Conservation (phyloP, 2,329 filamentous ascomycete genomes). For the Ophiocordyceps robertsii region DNA sequence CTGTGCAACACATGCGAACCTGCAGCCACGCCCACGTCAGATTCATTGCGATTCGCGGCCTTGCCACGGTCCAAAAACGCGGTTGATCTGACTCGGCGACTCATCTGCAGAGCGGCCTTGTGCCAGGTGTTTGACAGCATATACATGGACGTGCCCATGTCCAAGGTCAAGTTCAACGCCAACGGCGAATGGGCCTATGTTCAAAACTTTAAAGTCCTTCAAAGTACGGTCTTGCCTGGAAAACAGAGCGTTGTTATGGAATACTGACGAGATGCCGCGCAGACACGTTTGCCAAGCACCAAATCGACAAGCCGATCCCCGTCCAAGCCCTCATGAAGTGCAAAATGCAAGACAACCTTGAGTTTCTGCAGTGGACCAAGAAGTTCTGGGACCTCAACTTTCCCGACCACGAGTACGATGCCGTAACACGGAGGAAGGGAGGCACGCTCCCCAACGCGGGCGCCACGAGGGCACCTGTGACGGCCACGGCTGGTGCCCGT, state of each 20-base stretch:
- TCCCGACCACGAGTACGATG: conserved; percentile 94
- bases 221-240: conserved; percentile 51
- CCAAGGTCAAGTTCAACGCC: conserved; percentile 94
- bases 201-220: conserved; percentile 95
- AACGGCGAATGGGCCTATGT: conserved; percentile 95
- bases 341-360: conserved; percentile 99
- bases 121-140: conserved; percentile 99
- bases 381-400: conserved; percentile 97
- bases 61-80: neutral
- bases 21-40: neutral
- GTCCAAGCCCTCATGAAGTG: conserved; percentile 87
- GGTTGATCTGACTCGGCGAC: conserved; percentile 5
- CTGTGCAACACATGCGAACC: neutral
- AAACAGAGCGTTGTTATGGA: neutral
- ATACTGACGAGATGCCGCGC: conserved; percentile 5
- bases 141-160: conserved; percentile 90
- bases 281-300: conserved; percentile 78
- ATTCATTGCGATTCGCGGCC: neutral
- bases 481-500: conserved; percentile 36
- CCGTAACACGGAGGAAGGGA: conserved; percentile 71
- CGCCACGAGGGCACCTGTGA: conserved; percentile 32
- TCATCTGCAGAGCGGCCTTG: conserved; percentile 61
- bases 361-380: conserved; percentile 97
- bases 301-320: conserved; percentile 78
- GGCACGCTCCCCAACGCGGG: conserved; percentile 43